Evolutionary conservation across 192 early-diverging fungal genomes (phyloP).

Genomic region (Entomortierella parvispora): DNA sequence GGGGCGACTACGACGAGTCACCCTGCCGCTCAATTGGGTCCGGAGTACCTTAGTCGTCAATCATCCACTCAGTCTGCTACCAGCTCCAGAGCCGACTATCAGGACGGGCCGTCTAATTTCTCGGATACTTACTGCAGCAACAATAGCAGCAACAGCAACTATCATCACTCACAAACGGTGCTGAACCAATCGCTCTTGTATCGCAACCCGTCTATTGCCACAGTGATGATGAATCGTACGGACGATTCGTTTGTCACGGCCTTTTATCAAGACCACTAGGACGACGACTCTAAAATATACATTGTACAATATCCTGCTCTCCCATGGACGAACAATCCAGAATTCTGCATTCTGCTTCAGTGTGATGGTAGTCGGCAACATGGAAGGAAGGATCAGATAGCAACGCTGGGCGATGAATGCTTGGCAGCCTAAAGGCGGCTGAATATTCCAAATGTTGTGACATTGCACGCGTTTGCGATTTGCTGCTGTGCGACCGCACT

Average conservation of each 20-base stretch:
- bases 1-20: neutral
- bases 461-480: no score
- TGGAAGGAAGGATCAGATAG: no score
- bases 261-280: conserved; percentile 23
- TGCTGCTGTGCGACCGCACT: no score
- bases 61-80: conserved; percentile 14
- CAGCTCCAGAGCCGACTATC: conserved; percentile 13
- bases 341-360: no score
- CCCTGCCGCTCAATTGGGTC: neutral
- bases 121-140: neutral
- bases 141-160: neutral
- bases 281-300: no score
- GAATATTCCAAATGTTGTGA: no score
- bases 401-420: no score
- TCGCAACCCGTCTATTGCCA: conserved; percentile 24
- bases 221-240: conserved; percentile 9
- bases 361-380: no score
- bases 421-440: no score
- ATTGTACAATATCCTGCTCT: no score
- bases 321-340: no score
- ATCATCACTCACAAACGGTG: neutral
- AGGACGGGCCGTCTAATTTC: conserved; percentile 3
- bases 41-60: conserved; percentile 14
- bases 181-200: conserved; percentile 3
- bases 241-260: conserved; percentile 36